phyloP scores from a whole-genome alignment of 2,329 filamentous ascomycete genomes.

The Penicillium sp. region DNA sequence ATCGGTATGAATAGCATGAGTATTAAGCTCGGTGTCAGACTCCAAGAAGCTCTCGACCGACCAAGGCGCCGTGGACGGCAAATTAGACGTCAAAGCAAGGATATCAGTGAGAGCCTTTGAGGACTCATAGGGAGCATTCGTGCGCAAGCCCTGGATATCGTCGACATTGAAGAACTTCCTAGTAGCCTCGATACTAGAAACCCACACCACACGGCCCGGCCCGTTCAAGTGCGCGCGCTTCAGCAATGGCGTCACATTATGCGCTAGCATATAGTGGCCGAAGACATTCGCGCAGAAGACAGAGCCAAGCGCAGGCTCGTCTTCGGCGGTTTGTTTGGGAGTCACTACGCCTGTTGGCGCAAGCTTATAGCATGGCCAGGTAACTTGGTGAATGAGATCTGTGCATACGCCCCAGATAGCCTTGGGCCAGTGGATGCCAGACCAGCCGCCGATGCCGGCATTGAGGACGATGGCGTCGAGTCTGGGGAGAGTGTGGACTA shows the following conservation, averaged over 20 bases:
- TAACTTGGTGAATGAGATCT: slow-evolving; percentile 67
- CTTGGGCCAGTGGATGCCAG: slow-evolving; percentile 69
- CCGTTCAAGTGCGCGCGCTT: slow-evolving; percentile 47
- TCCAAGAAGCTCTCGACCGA: slow-evolving; percentile 55
- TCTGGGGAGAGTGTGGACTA: slow-evolving; percentile 60
- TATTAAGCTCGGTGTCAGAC: slow-evolving; percentile 20
- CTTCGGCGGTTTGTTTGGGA: slow-evolving; percentile 49
- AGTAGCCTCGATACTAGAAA: slow-evolving; percentile 76
- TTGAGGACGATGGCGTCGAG: slow-evolving; percentile 83
- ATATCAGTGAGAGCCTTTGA: slow-evolving; percentile 86
- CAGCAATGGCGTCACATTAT: slow-evolving; percentile 77
- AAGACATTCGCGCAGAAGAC: slow-evolving; percentile 93
- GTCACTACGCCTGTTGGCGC: slow-evolving; percentile 58
- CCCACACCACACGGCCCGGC: slow-evolving; percentile 77
- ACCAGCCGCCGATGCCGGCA: slow-evolving; percentile 86
- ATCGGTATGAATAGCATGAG: slow-evolving; percentile 4
- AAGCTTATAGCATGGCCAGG: slow-evolving; percentile 77
- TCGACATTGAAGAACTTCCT: slow-evolving; percentile 58
- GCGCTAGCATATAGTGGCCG: slow-evolving; percentile 87
- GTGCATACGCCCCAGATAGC: slow-evolving; percentile 61
- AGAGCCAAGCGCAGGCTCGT: slow-evolving; percentile 68
- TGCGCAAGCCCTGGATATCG: slow-evolving; percentile 75
- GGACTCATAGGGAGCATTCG: slow-evolving; percentile 73
- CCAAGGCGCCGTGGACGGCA: slow-evolving; percentile 64
- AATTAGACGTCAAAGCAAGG: slow-evolving; percentile 70